Percentiles rank a stretch among this genome's conserved stretches.
phyloP scores from a whole-genome alignment of 768 basidiomycete species.

The Lepiota subincarnata region DNA sequence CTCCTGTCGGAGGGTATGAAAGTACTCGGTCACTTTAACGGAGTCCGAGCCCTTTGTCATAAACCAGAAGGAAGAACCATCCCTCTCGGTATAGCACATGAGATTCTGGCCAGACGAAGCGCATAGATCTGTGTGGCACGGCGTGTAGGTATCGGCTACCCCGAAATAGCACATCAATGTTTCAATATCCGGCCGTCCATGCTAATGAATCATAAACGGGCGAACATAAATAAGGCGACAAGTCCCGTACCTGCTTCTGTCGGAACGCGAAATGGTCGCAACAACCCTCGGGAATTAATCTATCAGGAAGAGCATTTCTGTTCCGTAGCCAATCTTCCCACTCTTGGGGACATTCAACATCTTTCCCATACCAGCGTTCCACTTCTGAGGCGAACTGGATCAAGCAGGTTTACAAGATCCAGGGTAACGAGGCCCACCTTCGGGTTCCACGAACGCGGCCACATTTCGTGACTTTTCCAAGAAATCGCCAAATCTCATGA shows the following conservation, averaged over 20 bases:
- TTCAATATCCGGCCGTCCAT: constrained; percentile 41
- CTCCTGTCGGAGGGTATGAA: constrained; percentile 50
- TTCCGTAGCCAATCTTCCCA: constrained; percentile 63
- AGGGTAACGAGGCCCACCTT: constrained; percentile 29
- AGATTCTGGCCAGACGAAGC: constrained; percentile 83
- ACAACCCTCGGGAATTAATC: constrained; percentile 46
- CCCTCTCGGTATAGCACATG: constrained; percentile 76
- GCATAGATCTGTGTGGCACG: constrained; percentile 82
- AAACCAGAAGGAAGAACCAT: constrained; percentile 80
- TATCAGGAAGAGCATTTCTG: constrained; percentile 44
- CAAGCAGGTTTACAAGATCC: not conserved
- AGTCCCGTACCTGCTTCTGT: constrained; percentile 41
- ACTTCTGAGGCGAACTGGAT: constrained; percentile 34
- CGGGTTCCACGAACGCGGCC: constrained; percentile 28
- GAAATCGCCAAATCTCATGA: constrained; percentile 50
- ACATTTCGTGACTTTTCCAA: constrained; percentile 38
- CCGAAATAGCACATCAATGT: constrained; percentile 87
- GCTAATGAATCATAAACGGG: not conserved
- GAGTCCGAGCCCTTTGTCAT: constrained; percentile 69
- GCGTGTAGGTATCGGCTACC: constrained; percentile 77
- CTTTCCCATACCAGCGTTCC: constrained; percentile 74
- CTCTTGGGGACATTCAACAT: constrained; percentile 58
- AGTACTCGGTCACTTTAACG: constrained; percentile 51
- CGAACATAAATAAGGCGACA: not conserved
- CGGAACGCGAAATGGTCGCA: constrained; percentile 59